Evolutionary conservation across 1,284 basidiomycete genomes (phyloP).

Genomic region (Volvariella volvacea): DNA sequence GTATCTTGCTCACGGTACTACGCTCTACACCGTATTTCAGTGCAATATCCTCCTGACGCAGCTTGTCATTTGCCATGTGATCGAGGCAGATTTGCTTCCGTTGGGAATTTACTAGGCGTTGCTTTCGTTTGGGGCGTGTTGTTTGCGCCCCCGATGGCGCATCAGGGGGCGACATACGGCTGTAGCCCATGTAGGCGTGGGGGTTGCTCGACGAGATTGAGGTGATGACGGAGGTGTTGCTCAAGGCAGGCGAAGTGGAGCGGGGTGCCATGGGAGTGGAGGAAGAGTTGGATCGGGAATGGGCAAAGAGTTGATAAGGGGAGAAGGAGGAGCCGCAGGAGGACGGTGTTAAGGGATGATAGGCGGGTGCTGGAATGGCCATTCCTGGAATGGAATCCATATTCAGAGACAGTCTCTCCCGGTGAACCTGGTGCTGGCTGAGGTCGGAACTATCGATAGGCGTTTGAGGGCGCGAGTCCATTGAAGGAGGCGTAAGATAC

Average conservation of each 20-base stretch:
- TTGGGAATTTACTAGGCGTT: constrained; percentile 66
- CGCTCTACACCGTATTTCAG: constrained; percentile 74
- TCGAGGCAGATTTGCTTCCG: constrained; percentile 74
- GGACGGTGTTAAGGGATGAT: constrained; percentile 31
- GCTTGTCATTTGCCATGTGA: constrained; percentile 54
- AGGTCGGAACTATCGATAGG: constrained; percentile 3
- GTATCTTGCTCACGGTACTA: constrained; percentile 90
- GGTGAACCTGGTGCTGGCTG: constrained; percentile 7
- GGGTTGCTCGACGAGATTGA: constrained; percentile 32
- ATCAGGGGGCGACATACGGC: constrained; percentile 10
- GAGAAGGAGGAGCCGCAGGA: constrained; percentile 28
- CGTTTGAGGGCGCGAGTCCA: constrained; percentile 7
- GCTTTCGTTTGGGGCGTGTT: constrained; percentile 52
- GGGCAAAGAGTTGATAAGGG: constrained; percentile 27
- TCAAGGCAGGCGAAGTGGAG: constrained; percentile 55
- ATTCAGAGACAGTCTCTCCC: constrained; percentile 17
- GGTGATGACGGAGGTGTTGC: constrained; percentile 44
- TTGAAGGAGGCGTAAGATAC: constrained; percentile 11
- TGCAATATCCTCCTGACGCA: constrained; percentile 80
- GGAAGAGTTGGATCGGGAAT: constrained; percentile 38
- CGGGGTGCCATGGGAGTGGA: constrained; percentile 41
- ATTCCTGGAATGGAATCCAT: constrained; percentile 13
- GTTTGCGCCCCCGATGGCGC: constrained; percentile 12
- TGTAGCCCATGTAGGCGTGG: not conserved
- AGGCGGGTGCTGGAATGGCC: constrained; percentile 19